Percentiles rank a stretch among this genome's conserved stretches.
phyloP scores from a whole-genome alignment of 345 rosid species.

The Ricinus communis region DNA sequence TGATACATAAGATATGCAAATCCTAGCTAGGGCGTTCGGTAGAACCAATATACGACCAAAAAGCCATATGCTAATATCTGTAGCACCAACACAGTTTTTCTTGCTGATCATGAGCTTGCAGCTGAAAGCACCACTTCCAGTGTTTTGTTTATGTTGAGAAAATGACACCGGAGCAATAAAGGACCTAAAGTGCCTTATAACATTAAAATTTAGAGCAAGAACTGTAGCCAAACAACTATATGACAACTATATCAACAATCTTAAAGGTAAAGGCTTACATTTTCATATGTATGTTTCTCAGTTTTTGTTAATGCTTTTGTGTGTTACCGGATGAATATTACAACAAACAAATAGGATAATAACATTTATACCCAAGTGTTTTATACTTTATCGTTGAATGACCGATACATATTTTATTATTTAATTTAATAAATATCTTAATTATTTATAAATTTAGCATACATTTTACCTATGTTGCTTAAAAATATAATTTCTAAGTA shows the following conservation, averaged over 20 bases:
- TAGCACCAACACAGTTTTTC: neutral
- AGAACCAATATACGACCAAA: neutral
- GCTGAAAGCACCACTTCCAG: neutral
- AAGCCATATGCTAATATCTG: neutral
- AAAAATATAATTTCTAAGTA: no score
- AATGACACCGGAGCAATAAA: no score
- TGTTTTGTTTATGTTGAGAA: neutral
- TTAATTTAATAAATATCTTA: no score
- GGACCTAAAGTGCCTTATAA: no score
- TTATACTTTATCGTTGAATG: no score
- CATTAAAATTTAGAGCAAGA: neutral
- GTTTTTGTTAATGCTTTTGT: no score
- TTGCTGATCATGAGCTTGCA: neutral
- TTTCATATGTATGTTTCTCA: neutral
- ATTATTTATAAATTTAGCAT: no score
- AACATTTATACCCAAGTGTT: no score
- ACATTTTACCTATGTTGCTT: neutral
- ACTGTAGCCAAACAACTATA: neutral
- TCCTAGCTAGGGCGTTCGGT: neutral
- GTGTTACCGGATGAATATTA: no score
- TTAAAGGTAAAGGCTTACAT: neutral
- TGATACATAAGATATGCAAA: neutral
- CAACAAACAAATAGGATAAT: no score
- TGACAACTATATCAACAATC: neutral
- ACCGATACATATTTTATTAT: no score